phyloP scores from a whole-genome alignment of 2,329 filamentous ascomycete species.

The Eurotiales sp. region DNA sequence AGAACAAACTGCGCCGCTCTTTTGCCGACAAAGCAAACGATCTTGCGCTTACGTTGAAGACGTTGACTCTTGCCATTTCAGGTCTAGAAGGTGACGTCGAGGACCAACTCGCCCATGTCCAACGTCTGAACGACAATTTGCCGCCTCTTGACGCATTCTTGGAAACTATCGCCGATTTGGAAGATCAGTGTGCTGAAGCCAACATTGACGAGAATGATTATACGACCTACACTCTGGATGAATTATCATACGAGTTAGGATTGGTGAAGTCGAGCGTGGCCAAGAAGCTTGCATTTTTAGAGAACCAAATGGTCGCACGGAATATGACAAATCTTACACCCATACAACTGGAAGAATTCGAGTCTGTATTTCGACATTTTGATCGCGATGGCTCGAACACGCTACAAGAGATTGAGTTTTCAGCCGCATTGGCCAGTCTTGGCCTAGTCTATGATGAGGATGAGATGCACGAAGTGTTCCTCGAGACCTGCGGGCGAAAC shows the following conservation, averaged over 20 bases:
- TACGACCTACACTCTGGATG: conserved; percentile 98
- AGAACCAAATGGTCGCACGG: conserved; percentile 96
- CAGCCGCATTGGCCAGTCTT: conserved; percentile 87
- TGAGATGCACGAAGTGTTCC: conserved; percentile 95
- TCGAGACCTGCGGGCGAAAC: conserved; percentile 72
- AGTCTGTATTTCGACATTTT: conserved; percentile 97
- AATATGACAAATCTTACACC: conserved; percentile 99
- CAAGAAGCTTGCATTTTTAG: conserved; percentile 93
- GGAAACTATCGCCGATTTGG: conserved; percentile 77
- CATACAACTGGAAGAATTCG: conserved; percentile 97
- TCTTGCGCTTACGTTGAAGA: conserved; percentile 92
- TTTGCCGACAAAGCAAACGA: conserved; percentile 99
- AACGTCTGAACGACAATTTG: conserved; percentile 78
- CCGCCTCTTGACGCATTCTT: conserved; percentile 88
- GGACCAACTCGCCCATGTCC: conserved; percentile 85
- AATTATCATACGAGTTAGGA: conserved; percentile 87
- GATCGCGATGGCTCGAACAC: conserved; percentile 90
- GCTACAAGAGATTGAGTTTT: conserved; percentile 90
- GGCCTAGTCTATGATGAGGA: conserved; percentile 95
- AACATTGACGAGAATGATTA: conserved; percentile 99
- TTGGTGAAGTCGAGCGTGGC: conserved; percentile 88
- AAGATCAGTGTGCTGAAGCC: conserved; percentile 86
- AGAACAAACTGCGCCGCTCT: conserved; percentile 83
- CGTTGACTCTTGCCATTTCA: conserved; percentile 89
- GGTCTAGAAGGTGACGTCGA: conserved; percentile 96